A percentile compares a stretch with the other conserved stretches of the same genome.
Evolutionary conservation across 1,284 basidiomycete genomes (phyloP).

Genomic region (Fomitiporia mediterranea): DNA sequence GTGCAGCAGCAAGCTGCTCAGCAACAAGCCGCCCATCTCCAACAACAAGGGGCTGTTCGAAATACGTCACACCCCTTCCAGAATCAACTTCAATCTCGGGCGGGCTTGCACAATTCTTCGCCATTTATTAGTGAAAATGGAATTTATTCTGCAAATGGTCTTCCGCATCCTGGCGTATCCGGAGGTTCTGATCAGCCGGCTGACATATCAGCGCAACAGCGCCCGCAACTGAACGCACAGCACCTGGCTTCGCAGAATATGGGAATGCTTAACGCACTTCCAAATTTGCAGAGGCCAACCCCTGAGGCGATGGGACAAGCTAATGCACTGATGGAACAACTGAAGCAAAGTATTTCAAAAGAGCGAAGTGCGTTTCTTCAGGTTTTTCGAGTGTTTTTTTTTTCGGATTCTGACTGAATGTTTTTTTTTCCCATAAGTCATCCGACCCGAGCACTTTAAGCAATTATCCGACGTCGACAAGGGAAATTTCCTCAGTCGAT

Average conservation of each 20-base stretch:
- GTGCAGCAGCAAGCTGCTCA: slow-evolving; percentile 3
- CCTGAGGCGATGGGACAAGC: background rate
- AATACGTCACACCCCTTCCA: background rate
- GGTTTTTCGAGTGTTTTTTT: background rate
- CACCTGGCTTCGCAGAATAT: background rate
- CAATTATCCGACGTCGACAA: slow-evolving; percentile 11
- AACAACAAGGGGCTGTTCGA: background rate
- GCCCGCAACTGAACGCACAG: background rate
- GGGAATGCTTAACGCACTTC: background rate
- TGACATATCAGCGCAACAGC: slow-evolving; percentile 1
- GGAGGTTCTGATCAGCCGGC: background rate
- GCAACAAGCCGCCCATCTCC: slow-evolving; percentile 6
- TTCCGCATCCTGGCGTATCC: background rate
- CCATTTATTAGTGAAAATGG: background rate
- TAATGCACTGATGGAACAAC: background rate
- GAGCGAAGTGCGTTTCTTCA: background rate
- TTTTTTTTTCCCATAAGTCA: background rate
- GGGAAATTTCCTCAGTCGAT: slow-evolving; percentile 14
- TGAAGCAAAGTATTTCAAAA: background rate
- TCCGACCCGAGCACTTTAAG: background rate
- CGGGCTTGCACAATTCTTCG: background rate
- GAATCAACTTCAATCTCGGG: background rate
- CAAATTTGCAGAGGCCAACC: background rate
- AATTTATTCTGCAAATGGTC: background rate
- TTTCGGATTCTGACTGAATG: background rate